Conservation (phyloP, 2,329 filamentous ascomycete genomes). For the Pseudopyricularia javanii region DNA sequence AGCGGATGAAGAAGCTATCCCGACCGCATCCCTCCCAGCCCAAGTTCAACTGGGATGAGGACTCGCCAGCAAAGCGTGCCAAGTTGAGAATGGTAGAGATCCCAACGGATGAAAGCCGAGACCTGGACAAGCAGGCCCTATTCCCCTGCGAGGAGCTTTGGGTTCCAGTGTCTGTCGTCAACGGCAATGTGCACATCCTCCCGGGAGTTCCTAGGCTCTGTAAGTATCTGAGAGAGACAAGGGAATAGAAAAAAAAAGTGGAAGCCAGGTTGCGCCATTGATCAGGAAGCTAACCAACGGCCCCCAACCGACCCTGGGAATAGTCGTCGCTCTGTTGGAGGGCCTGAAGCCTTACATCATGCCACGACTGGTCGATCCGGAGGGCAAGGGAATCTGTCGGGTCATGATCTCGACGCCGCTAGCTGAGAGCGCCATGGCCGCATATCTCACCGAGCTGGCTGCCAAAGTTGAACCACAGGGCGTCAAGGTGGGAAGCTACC, state of each 20-base stretch:
- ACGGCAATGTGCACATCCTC: conserved; percentile 86
- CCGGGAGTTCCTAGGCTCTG: conserved; percentile 80
- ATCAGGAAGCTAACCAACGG: neutral
- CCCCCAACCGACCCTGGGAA: neutral
- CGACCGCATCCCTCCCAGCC: conserved; percentile 61
- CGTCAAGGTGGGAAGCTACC: conserved; percentile 92
- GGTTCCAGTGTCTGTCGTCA: conserved; percentile 83
- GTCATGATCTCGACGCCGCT: conserved; percentile 79
- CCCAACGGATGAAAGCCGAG: conserved; percentile 57
- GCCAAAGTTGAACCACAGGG: conserved; percentile 59
- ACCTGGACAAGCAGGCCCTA: conserved; percentile 59
- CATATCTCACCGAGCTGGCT: conserved; percentile 70
- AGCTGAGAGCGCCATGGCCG: conserved; percentile 74
- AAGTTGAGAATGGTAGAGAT: conserved; percentile 86
- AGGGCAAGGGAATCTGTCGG: conserved; percentile 68
- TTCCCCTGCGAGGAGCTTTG: conserved; percentile 75
- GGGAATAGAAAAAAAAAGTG: no score
- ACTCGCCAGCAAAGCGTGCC: conserved; percentile 65
- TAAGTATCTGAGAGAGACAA: conserved; percentile 18
- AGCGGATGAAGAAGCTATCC: conserved; percentile 73
- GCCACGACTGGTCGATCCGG: conserved; percentile 63
- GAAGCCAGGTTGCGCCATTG: no score
- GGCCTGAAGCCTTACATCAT: conserved; percentile 60
- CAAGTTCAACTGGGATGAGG: conserved; percentile 73
- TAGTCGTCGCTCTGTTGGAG: conserved; percentile 63